phyloP scores from a whole-genome alignment of 1,139 yeast genomes.

The Geotrichum aggregatum region DNA sequence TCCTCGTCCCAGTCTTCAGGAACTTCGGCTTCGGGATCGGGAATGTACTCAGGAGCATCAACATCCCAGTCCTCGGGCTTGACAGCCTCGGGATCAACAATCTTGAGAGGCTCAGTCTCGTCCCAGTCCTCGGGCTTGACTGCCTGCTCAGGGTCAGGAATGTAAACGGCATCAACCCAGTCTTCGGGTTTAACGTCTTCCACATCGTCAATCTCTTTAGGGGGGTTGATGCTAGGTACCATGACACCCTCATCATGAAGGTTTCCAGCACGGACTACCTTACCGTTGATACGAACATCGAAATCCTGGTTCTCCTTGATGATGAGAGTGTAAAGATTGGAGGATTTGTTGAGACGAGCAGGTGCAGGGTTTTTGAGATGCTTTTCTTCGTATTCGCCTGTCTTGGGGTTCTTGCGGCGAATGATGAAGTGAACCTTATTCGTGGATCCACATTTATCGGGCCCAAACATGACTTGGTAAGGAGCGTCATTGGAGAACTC shows the following conservation, averaged over 20 bases:
- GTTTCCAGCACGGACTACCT: constrained; percentile 64
- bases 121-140: constrained; percentile 82
- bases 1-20: constrained; percentile 85
- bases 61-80: constrained; percentile 84
- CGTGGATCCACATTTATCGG: constrained; percentile 80
- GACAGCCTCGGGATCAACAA: constrained; percentile 60
- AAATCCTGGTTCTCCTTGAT: constrained; percentile 60
- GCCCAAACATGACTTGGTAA: constrained; percentile 89
- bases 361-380: constrained; percentile 62
- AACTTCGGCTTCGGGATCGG: constrained; percentile 59
- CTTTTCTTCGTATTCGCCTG: constrained; percentile 63
- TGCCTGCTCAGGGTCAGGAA: constrained; percentile 62
- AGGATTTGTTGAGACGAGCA: constrained; percentile 52
- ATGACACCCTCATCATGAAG: constrained; percentile 54
- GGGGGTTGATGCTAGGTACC: constrained; percentile 62
- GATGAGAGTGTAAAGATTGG: constrained; percentile 71
- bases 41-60: constrained; percentile 51
- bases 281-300: constrained; percentile 81
- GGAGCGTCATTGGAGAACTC: constrained; percentile 61
- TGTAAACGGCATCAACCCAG: constrained; percentile 69
- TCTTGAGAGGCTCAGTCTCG: constrained; percentile 54
- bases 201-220: constrained; percentile 56
- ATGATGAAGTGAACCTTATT: constrained; percentile 77
- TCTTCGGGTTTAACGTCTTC: constrained; percentile 63
- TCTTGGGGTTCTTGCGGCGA: constrained; percentile 52